Evolutionary conservation across 2,329 filamentous ascomycete genomes (phyloP).

Genomic region (Plectosphaerella sp.): DNA sequence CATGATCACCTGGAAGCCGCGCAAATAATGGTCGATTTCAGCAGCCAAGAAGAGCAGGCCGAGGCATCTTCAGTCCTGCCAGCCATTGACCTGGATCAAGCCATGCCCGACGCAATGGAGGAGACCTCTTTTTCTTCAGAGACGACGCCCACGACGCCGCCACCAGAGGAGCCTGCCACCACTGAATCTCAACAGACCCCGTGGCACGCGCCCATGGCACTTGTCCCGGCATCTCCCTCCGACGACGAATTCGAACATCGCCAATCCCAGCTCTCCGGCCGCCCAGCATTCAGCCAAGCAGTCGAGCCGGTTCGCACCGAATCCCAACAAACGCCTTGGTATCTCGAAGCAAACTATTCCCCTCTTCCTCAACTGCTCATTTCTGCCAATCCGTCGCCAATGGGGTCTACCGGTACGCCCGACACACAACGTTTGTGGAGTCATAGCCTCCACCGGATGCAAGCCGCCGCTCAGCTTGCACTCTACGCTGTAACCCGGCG

Average conservation of each 20-base stretch:
- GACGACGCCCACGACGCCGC: too few relatives aligned
- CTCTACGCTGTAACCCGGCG: background rate
- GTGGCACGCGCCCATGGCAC: background rate
- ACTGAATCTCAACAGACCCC: conserved; percentile 1
- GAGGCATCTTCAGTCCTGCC: too few relatives aligned
- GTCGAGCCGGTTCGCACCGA: background rate
- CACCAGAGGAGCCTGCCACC: too few relatives aligned
- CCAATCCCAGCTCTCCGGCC: too few relatives aligned
- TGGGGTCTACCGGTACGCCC: too few relatives aligned
- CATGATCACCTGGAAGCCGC: too few relatives aligned
- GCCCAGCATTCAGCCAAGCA: background rate
- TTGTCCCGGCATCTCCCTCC: background rate
- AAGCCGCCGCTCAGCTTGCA: background rate
- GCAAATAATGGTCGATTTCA: too few relatives aligned
- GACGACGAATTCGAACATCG: background rate
- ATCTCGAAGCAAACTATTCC: background rate
- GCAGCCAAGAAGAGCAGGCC: too few relatives aligned
- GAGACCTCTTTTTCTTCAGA: too few relatives aligned
- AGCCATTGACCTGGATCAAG: too few relatives aligned
- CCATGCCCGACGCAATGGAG: too few relatives aligned
- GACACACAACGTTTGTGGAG: background rate
- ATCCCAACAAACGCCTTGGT: conserved; percentile 2
- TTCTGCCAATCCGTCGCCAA: too few relatives aligned
- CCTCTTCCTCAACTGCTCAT: background rate
- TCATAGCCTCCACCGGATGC: background rate